Evolutionary conservation across 2,329 filamentous ascomycete species (phyloP).

Genomic region (Penicillium frequentans): DNA sequence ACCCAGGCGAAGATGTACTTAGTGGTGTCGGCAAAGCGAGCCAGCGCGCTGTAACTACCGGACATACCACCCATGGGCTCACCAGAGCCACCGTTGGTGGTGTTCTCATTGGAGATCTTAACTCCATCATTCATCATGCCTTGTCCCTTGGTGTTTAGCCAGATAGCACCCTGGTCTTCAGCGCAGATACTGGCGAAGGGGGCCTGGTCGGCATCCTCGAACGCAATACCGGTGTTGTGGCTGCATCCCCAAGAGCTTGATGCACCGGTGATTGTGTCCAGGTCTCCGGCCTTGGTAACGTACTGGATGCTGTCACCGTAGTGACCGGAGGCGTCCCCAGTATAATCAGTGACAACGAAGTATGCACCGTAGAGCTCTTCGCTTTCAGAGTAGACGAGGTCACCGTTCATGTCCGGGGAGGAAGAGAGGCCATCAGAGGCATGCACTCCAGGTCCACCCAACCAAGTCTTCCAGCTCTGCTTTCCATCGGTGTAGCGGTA

Average conservation of each 20-base stretch:
- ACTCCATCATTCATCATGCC: conserved; percentile 54
- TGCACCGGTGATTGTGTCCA: conserved; percentile 54
- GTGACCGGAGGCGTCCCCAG: conserved; percentile 55
- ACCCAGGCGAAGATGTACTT: conserved; percentile 65
- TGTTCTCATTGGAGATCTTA: conserved; percentile 64
- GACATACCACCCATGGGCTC: conserved; percentile 64
- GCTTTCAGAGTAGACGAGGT: conserved; percentile 60
- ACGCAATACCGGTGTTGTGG: conserved; percentile 65
- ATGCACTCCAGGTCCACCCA: conserved; percentile 59
- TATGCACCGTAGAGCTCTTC: conserved; percentile 61
- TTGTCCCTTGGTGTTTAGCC: conserved; percentile 62
- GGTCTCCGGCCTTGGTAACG: conserved; percentile 48
- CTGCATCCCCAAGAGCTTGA: conserved; percentile 61
- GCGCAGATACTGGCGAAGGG: conserved; percentile 62
- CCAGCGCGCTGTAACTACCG: conserved; percentile 61
- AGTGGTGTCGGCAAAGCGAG: conserved; percentile 52
- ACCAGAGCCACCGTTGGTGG: conserved; percentile 58
- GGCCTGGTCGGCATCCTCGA: conserved; percentile 59
- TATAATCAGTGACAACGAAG: conserved; percentile 61
- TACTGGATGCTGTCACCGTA: conserved; percentile 60
- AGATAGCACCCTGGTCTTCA: conserved; percentile 64
- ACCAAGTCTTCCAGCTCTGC: conserved; percentile 59
- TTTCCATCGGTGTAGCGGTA: conserved; percentile 58
- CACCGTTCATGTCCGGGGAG: conserved; percentile 62
- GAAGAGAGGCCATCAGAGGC: conserved; percentile 48